Conservation (phyloP, 2,329 filamentous ascomycete genomes). For the Cytospora schulzeri region DNA sequence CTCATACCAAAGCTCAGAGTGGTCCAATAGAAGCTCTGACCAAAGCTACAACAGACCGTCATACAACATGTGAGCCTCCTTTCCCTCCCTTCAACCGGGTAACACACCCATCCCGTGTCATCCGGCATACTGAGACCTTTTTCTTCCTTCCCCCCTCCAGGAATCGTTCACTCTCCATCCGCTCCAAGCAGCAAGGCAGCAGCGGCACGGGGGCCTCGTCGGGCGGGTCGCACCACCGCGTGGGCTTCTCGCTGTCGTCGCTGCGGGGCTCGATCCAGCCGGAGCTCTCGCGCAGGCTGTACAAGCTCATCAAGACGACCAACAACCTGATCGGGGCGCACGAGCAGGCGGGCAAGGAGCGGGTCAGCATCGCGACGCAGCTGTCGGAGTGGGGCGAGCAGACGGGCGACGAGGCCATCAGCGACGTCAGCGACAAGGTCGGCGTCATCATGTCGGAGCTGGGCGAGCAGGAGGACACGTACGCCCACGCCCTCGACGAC, state of each 20-base stretch:
- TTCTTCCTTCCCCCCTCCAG: no score
- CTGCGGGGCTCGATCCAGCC: slow-evolving; percentile 84
- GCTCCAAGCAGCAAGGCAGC: slow-evolving; percentile 59
- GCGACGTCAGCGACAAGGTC: slow-evolving; percentile 92
- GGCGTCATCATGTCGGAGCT: slow-evolving; percentile 90
- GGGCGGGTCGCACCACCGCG: slow-evolving; percentile 48
- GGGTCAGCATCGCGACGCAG: slow-evolving; percentile 81
- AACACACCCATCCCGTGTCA: background rate
- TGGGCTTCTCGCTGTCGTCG: slow-evolving; percentile 83
- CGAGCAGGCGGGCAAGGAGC: slow-evolving; percentile 82
- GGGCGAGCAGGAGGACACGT: slow-evolving; percentile 88
- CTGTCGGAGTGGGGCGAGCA: slow-evolving; percentile 96
- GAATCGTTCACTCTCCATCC: slow-evolving; percentile 75
- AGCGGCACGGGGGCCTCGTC: slow-evolving; percentile 41
- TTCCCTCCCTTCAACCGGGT: no score
- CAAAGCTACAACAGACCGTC: slow-evolving; percentile 9
- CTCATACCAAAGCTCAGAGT: slow-evolving; percentile 27
- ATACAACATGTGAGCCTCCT: slow-evolving; percentile 24
- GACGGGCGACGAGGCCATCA: slow-evolving; percentile 83
- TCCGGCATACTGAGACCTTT: background rate
- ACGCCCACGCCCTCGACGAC: slow-evolving; percentile 85
- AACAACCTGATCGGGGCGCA: slow-evolving; percentile 86
- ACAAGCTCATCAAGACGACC: slow-evolving; percentile 90
- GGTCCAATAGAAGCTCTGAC: slow-evolving; percentile 23
- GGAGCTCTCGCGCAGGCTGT: slow-evolving; percentile 85